Conservation (phyloP, 306 rosid genomes). For the Lablab purpureus region DNA sequence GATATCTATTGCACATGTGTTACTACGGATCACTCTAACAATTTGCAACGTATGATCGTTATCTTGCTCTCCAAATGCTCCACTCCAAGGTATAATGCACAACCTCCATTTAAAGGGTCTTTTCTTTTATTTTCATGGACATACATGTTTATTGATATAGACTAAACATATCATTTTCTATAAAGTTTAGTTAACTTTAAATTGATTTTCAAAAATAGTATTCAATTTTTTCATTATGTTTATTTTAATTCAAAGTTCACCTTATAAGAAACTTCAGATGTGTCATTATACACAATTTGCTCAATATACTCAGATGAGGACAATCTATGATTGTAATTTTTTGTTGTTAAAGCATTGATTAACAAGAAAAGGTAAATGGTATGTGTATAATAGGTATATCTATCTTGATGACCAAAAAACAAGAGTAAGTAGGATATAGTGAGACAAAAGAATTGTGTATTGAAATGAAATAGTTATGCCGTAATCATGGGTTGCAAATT, state of each 20-base stretch:
- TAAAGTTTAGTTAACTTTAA: too few species aligned
- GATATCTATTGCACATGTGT: background rate
- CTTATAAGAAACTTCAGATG: constrained; percentile 23
- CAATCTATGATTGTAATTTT: constrained; percentile 54
- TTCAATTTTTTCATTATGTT: too few species aligned
- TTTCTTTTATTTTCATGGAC: constrained; percentile 10
- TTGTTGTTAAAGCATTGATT: background rate
- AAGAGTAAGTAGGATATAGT: background rate
- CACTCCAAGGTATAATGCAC: constrained; percentile 24
- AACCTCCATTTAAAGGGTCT: constrained; percentile 9
- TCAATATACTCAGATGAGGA: constrained; percentile 57
- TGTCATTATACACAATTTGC: constrained; percentile 36
- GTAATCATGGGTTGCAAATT: constrained; percentile 45
- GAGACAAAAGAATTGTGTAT: constrained; percentile 52
- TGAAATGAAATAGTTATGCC: constrained; percentile 32
- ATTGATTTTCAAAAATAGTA: too few species aligned
- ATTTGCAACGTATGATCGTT: constrained; percentile 23
- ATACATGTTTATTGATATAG: too few species aligned
- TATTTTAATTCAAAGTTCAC: constrained; percentile 45
- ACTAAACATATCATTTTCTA: too few species aligned
- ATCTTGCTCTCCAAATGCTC: constrained; percentile 37
- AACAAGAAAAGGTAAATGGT: too few species aligned
- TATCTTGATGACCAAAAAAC: background rate
- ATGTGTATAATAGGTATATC: too few species aligned
- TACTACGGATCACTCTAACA: background rate